Evolutionary conservation across 2,329 filamentous ascomycete species (phyloP).

Genomic region (Gremmenia infestans): DNA sequence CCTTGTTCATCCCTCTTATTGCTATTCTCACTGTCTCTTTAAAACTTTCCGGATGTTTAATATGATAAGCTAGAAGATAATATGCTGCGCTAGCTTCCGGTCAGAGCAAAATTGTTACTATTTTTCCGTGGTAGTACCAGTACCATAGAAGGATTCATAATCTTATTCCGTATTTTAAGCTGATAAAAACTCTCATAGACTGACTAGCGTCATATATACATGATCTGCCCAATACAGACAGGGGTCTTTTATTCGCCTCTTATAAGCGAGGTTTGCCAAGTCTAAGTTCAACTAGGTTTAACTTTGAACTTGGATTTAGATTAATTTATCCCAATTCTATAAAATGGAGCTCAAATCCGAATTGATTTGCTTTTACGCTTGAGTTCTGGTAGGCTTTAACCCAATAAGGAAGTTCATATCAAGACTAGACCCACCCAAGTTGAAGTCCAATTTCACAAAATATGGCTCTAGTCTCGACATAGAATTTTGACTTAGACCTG

Average conservation of each 20-base stretch:
- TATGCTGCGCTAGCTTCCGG: neutral
- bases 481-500: neutral
- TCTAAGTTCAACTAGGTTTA: no score
- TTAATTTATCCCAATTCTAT: no score
- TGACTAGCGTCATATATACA: neutral
- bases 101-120: neutral
- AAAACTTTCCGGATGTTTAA: neutral
- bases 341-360: no score
- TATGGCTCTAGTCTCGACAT: neutral
- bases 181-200: neutral
- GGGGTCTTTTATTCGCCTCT: neutral
- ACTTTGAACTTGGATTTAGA: no score
- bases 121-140: neutral
- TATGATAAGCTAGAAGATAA: neutral
- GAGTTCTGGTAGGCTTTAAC: no score
- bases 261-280: neutral
- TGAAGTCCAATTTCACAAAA: no score
- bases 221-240: neutral
- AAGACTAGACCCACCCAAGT: no score
- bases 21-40: neutral
- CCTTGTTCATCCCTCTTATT: neutral
- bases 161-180: neutral
- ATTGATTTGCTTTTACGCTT: no score
- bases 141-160: neutral
- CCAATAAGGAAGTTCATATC: no score